Evolutionary conservation across 495 filamentous ascomycete species (phyloP), one percentile per base, ranked within the genome.

Genomic region (Articulospora tetracladia): DNA sequence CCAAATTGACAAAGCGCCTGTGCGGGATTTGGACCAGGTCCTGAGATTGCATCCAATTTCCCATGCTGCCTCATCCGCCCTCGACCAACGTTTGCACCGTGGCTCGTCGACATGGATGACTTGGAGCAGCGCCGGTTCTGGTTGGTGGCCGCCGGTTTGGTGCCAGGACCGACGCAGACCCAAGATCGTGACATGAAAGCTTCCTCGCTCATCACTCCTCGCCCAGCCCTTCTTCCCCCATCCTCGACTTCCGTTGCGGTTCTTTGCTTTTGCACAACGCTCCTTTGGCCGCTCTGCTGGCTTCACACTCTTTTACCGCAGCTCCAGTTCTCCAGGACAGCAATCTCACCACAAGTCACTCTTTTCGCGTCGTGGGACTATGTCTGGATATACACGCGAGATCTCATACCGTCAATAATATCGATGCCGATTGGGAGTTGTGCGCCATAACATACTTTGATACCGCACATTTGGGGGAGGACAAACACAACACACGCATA

Each of bases 261-360:
- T 44, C 51, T 48, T 60, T 61, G 44, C 62, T 66, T 56, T 51
- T 46, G 36, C 34, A 53, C 57, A 59, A 60, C 57, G 34, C 57
- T 61, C 53, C 28, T 59, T 58, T n/a, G 39, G 39, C 39, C 17
- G 39, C 39, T 44, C 15, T 44, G 39, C 39, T 44, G 39, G 39
- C 39, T 44, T 44, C 48, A 53, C 58, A 57, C 47, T 34, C 55
- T 61, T 22, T 55, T 56, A 39, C 36, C 53, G 47, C 19, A 26
- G 23, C 57, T 44, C 15, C 7, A 44, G 39, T 44, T 44, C 7
- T 44, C n/a, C 39, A 7, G 17, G 3, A 44, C 58, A 34, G 36
- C 10, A 22, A 44, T 25, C 57, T 62, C 53, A 58, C 60, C 59
- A 34, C 54, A 57, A 62, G 60, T 62, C 60, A 44, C 47, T 62